Base-by-base conservation (phyloP, 331 rosid genomes). In the Quercus phellos region DNA sequence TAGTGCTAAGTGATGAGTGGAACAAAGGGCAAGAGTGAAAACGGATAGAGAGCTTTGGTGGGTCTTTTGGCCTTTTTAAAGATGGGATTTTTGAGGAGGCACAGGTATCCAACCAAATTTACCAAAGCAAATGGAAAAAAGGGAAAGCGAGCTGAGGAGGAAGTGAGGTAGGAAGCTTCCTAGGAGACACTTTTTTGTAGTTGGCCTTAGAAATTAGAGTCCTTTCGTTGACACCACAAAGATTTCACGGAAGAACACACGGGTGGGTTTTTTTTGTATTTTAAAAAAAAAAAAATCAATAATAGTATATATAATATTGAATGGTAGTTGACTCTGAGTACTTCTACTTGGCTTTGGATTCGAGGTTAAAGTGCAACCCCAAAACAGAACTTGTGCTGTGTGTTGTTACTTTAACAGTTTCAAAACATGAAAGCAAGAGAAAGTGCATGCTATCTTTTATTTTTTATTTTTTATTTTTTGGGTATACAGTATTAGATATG, bases 141-240 rank as follows among this genome's bases (percentile, higher is more conserved):
- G 85, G 51, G 70, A 63, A 74, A 77, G 87, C 68, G 66, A 51
- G 68, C 21, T 22, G 26, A 56, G 81, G 76, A 74, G 89, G 92
- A 86, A 86, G 84, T 68, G 69, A 76, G 82, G 87, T 51, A 74
- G 87, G 98, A 92, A 90, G 89, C 81, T 91, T 94, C 98, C 83
- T 64, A 46, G 76, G 81, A 42, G 75, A 77, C 74, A 75, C 79
- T 85, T 88, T 90, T 85, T 85, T 38, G 46, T 38, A 2, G 54
- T 74, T 22, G 77, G 82, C 81, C 24, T 30, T 64, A 29, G 46
- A 38, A 7, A 38, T 38, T 38, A 71, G 75, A 55, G 76, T 72
- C 22, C 69, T 74, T 69, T 68, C 43, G 87, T 88, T 88, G 93
- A 90, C 91, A 89, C 94, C 59, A 32, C 16, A 63, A 51, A 24